Evolutionary conservation across 495 filamentous ascomycete species (phyloP).

Genomic region (Penicillium macrosclerotiorum): DNA sequence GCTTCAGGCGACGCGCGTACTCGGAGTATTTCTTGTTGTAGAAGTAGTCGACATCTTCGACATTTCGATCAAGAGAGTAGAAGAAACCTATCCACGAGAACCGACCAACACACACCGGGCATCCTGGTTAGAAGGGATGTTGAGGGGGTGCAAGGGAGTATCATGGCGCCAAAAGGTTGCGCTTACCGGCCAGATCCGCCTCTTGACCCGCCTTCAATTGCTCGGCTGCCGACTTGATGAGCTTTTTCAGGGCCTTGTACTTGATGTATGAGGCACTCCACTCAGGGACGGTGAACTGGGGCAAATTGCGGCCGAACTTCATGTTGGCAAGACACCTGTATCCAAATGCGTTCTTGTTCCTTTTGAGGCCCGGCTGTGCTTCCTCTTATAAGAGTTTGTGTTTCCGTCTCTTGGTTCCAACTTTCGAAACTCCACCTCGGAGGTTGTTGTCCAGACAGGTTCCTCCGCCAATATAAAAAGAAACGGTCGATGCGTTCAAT

Average conservation of each 20-base stretch:
- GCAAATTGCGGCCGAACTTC: slow-evolving; percentile 83
- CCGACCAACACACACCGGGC: slow-evolving; percentile 5
- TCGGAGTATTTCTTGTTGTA: slow-evolving; percentile 94
- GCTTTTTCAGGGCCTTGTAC: slow-evolving; percentile 93
- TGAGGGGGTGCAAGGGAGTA: background rate
- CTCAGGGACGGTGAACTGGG: slow-evolving; percentile 93
- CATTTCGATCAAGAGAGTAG: slow-evolving; percentile 89
- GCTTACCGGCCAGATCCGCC: slow-evolving; percentile 73
- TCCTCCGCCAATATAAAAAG: too few species aligned
- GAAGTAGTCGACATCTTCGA: slow-evolving; percentile 91
- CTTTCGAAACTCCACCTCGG: background rate
- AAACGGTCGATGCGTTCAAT: too few species aligned
- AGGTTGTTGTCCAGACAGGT: background rate
- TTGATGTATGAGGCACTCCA: slow-evolving; percentile 93
- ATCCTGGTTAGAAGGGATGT: slow-evolving; percentile 15
- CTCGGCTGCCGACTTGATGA: slow-evolving; percentile 74
- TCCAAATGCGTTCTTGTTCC: too few species aligned
- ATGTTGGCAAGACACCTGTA: slow-evolving; percentile 40
- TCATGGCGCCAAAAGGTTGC: background rate
- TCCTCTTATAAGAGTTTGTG: too few species aligned
- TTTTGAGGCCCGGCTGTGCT: too few species aligned
- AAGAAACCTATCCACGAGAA: slow-evolving; percentile 70
- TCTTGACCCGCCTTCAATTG: slow-evolving; percentile 64
- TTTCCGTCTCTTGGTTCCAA: background rate
- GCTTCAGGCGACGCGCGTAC: slow-evolving; percentile 72